Evolutionary conservation across 768 basidiomycete species (phyloP).

Genomic region (Leccinum subgranulosum): DNA sequence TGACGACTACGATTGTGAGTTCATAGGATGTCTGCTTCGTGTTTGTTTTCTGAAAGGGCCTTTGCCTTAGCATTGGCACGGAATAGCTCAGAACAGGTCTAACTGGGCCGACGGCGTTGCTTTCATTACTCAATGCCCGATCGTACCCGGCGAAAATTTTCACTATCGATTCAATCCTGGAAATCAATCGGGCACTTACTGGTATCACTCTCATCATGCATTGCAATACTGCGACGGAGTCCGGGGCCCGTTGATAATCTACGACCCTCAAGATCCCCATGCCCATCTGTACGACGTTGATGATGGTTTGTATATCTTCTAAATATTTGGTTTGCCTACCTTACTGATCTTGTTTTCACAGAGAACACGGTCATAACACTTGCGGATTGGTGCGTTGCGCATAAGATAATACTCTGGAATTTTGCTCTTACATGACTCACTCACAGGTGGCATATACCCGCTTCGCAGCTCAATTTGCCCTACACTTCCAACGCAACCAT

Average conservation of each 20-base stretch:
- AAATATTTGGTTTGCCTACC: background rate
- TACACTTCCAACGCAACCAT: conserved; percentile 37
- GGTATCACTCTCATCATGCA: conserved; percentile 45
- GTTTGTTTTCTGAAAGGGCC: background rate
- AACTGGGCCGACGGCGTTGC: conserved; percentile 40
- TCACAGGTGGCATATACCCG: conserved; percentile 28
- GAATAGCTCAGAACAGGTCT: conserved; percentile 30
- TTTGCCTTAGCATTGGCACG: conserved; percentile 34
- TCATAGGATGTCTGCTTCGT: background rate
- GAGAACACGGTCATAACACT: conserved; percentile 43
- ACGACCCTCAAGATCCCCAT: conserved; percentile 45
- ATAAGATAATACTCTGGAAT: background rate
- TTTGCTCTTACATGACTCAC: background rate
- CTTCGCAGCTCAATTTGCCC: conserved; percentile 17
- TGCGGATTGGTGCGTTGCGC: conserved; percentile 40
- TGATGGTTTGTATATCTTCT: conserved; percentile 32
- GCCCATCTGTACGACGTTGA: conserved; percentile 43
- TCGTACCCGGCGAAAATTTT: conserved; percentile 36
- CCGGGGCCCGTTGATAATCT: conserved; percentile 42
- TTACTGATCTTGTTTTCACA: conserved; percentile 12
- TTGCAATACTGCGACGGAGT: conserved; percentile 43
- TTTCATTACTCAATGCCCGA: conserved; percentile 47
- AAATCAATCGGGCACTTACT: conserved; percentile 44
- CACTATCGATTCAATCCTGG: conserved; percentile 38
- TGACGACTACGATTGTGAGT: conserved; percentile 36